Base-by-base conservation (phyloP, 2,329 filamentous ascomycete genomes). In the Diaporthe velutina region DNA sequence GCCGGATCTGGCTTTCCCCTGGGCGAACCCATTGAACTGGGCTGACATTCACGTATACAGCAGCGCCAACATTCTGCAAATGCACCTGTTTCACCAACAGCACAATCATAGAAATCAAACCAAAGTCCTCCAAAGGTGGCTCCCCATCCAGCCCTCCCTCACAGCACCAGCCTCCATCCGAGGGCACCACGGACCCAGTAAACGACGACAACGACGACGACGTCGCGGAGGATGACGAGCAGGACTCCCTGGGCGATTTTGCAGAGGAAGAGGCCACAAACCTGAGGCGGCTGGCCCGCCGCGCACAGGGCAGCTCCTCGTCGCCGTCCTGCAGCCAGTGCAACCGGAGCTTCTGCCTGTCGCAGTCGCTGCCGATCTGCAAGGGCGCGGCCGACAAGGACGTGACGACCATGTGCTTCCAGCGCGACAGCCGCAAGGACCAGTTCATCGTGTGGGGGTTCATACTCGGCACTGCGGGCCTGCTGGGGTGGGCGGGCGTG, bases 1-100 rank as follows among this genome's bases (percentile, higher is more conserved):
- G 12, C 30, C 9, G 3, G 4, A 50, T 25, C n/a, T 5, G 22
- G 19, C 17, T 50, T 17, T 10, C 30, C n/a, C 70, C 42, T 4
- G 1, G 15, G 55, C 25, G 28, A 58, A 19, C n/a, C 33, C 10
- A 15, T 7, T 25, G 33, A 25, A 42, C 45, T 54, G 25, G 54
- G 35, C 54, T 45, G 54, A 33, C 60, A 42, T 15, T 25, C 55
- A 35, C 45, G 8, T 72, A 15, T 48, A 19, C 79, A 92, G 90
- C 88, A 42, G 88, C 90, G 57, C 90, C 90, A 25, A 90, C 89
- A 2, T 93, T 93, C 81, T 93, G 91, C 86, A 93, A 93, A 87
- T 93, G 91, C 84, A 93, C 90, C 78, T 93, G 91, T 84, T 92
- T 92, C 85, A 90, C 90, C 78, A 93, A 93, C 85, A 91, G 89